These are phyloP conservation scores for Trifolium pratense DNA, from an alignment of 306 rosid species.

Conservation along the genomic window DNA sequence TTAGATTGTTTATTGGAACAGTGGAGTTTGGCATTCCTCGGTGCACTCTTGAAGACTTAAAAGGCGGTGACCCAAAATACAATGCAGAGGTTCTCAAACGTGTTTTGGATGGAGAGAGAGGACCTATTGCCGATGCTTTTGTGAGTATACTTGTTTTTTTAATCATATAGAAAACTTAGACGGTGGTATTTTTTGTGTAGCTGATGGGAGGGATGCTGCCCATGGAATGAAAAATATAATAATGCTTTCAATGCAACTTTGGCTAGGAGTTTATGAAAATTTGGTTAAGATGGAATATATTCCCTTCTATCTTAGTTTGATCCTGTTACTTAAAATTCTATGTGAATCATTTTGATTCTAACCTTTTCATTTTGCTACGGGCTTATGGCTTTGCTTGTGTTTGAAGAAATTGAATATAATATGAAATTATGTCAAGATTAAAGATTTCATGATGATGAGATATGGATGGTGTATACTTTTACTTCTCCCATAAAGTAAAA, in stretches of 20 bases:
- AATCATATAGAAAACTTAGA: conserved; percentile 6
- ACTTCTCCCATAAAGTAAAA: background rate
- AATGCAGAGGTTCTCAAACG: conserved; percentile 73
- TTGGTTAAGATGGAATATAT: conserved; percentile 21
- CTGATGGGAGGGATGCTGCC: conserved; percentile 5
- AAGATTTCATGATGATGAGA: conserved; percentile 21
- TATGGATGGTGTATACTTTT: conserved; percentile 11
- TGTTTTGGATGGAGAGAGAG: conserved; percentile 80
- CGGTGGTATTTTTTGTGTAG: background rate
- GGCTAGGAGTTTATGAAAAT: conserved; percentile 22
- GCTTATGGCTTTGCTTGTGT: background rate
- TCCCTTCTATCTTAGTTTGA: background rate
- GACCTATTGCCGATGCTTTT: conserved; percentile 83
- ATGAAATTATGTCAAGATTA: conserved; percentile 20
- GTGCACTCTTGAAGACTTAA: conserved; percentile 69
- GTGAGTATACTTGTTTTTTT: conserved; percentile 55
- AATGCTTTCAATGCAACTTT: conserved; percentile 7
- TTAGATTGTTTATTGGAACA: conserved; percentile 43
- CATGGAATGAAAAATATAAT: conserved; percentile 10
- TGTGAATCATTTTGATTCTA: background rate
- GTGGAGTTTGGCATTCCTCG: conserved; percentile 93
- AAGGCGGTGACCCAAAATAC: conserved; percentile 82
- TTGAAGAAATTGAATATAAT: background rate
- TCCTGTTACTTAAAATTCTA: conserved; percentile 2
- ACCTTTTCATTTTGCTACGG: background rate